A percentile compares a stretch with the other conserved stretches of the same genome.
Evolutionary conservation across 352 stramenopile species (phyloP).

Genomic region (Phytophthora fragariae): DNA sequence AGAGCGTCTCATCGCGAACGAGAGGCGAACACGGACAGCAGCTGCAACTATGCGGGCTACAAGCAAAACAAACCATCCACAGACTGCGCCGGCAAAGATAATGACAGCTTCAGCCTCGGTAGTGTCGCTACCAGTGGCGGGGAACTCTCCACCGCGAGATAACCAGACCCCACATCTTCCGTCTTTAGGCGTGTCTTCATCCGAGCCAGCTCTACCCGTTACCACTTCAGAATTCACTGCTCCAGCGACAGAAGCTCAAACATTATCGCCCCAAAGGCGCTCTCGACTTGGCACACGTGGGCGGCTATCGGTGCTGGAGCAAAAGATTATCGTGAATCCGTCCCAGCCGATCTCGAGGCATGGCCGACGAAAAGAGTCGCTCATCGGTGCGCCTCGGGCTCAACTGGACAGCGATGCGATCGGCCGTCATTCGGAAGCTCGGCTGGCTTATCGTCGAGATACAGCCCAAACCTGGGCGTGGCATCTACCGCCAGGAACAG

Average conservation of each 20-base stretch:
- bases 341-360: conserved; percentile 18
- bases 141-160: conserved; percentile 10
- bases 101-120: conserved; percentile 15
- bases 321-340: conserved; percentile 20
- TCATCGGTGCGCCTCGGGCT: conserved; percentile 46
- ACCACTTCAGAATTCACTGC: background rate
- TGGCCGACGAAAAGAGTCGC: conserved; percentile 37
- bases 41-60: conserved; percentile 27
- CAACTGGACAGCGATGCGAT: conserved; percentile 39
- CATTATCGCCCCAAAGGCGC: conserved; percentile 9
- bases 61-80: conserved; percentile 9
- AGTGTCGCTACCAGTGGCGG: conserved; percentile 7
- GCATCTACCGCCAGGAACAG: conserved; percentile 26
- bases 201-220: conserved; percentile 17
- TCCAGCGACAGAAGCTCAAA: background rate
- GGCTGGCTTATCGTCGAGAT: conserved; percentile 54
- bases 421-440: conserved; percentile 59
- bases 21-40: conserved; percentile 35
- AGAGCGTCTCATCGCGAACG: conserved; percentile 33
- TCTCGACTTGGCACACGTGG: conserved; percentile 22
- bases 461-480: conserved; percentile 70
- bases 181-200: conserved; percentile 13
- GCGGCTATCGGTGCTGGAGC: conserved; percentile 30
- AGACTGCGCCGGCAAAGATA: conserved; percentile 30
- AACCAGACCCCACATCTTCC: conserved; percentile 2